These are phyloP conservation scores for Xylogone sp. DNA, from an alignment of 2,329 filamentous ascomycete species.

Conservation along the genomic window DNA sequence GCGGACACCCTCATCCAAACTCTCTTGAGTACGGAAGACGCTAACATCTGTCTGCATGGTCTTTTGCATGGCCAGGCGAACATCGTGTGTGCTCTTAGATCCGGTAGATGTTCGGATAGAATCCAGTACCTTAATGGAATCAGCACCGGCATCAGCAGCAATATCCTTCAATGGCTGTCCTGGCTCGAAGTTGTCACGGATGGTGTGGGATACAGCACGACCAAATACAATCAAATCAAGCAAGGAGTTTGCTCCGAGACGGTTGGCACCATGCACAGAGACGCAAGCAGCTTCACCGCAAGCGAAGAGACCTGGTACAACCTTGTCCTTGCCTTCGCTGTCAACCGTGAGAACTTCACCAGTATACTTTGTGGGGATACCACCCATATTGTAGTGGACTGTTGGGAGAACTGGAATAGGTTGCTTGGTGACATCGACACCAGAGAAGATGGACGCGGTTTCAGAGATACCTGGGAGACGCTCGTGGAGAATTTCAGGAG, in stretches of 20 bases:
- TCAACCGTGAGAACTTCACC: conserved; percentile 92
- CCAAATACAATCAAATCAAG: conserved; percentile 97
- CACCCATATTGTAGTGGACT: conserved; percentile 99
- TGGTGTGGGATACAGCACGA: conserved; percentile 93
- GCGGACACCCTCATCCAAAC: conserved; percentile 86
- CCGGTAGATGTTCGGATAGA: conserved; percentile 74
- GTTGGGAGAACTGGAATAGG: conserved; percentile 95
- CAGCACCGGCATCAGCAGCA: conserved; percentile 79
- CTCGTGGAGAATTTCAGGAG: conserved; percentile 87
- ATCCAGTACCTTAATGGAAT: conserved; percentile 84
- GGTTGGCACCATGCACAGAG: conserved; percentile 97
- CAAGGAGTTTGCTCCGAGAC: conserved; percentile 95
- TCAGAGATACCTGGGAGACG: conserved; percentile 98
- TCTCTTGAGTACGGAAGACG: conserved; percentile 94
- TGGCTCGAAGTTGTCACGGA: conserved; percentile 89
- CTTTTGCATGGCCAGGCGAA: conserved; percentile 93
- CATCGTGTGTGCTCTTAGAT: conserved; percentile 81
- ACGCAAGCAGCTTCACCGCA: conserved; percentile 97
- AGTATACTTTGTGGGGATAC: conserved; percentile 96
- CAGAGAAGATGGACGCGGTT: conserved; percentile 94
- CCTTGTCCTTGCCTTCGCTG: conserved; percentile 80
- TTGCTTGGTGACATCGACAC: conserved; percentile 95
- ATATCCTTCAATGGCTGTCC: conserved; percentile 76
- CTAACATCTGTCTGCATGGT: conserved; percentile 96
- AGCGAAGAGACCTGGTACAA: conserved; percentile 92